These are phyloP conservation scores for Agapanthus africanus DNA, from an alignment of 106 monocot genomes.

Conservation along the genomic window DNA sequence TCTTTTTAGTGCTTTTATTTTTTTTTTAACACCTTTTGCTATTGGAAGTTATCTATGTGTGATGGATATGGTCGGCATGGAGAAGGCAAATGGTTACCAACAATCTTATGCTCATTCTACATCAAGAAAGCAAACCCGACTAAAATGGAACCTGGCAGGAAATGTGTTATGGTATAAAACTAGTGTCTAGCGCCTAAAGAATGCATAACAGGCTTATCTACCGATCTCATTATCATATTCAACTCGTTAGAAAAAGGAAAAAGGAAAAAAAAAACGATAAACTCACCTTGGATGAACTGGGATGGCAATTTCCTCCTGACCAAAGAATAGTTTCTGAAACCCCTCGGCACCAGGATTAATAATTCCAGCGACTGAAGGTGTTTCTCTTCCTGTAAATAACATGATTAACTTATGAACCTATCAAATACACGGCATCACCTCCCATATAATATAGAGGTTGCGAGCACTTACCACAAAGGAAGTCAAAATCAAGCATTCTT, in stretches of 20 bases:
- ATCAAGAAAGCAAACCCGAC: not conserved
- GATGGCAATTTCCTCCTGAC: conserved; percentile 94
- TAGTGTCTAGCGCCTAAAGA: not conserved
- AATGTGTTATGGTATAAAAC: not conserved
- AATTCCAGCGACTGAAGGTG: conserved; percentile 92
- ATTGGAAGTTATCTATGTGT: not conserved
- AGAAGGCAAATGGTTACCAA: not conserved
- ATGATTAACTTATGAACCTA: not conserved
- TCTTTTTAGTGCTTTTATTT: too few species aligned
- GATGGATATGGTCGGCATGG: not conserved
- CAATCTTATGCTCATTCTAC: not conserved
- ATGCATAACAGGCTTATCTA: not conserved
- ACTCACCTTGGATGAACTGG: conserved; percentile 74
- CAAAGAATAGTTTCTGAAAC: conserved; percentile 86
- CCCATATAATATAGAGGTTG: not conserved
- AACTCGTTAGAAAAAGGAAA: too few species aligned
- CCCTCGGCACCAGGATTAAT: conserved; percentile 92
- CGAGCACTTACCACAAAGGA: conserved; percentile 61
- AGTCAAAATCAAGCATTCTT: conserved; percentile 95
- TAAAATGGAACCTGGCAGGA: not conserved
- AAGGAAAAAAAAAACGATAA: not conserved
- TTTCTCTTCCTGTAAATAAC: conserved; percentile 58
- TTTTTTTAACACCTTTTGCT: not conserved
- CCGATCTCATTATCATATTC: not conserved
- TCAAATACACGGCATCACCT: not conserved